Conservation (phyloP, 2,329 filamentous ascomycete species). For the Fusarium longipes region DNA sequence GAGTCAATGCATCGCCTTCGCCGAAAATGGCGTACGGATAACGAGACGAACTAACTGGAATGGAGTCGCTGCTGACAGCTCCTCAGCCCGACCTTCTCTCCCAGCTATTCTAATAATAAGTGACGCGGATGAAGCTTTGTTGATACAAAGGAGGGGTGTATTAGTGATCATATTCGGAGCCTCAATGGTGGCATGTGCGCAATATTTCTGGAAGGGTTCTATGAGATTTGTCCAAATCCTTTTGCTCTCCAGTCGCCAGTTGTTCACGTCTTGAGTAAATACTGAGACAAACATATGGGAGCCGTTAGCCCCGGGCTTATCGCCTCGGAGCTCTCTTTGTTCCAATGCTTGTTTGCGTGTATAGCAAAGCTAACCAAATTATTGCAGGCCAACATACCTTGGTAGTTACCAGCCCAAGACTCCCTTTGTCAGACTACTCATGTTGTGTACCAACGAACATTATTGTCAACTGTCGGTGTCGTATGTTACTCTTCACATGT, state of each 20-base stretch:
- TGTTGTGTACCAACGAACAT: constrained; percentile 6
- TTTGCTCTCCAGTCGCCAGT: constrained; percentile 1
- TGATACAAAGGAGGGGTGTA: constrained; percentile 20
- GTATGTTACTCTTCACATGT: constrained; percentile 20
- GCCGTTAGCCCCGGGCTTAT: constrained; percentile 13
- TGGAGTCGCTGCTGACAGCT: constrained; percentile 26
- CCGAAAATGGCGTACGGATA: constrained; percentile 40
- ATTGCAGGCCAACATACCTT: neutral
- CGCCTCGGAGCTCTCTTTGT: constrained; percentile 18
- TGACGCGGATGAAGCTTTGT: neutral
- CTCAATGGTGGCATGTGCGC: constrained; percentile 28
- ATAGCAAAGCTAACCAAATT: neutral
- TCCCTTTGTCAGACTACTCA: neutral
- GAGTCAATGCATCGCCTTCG: constrained; percentile 40
- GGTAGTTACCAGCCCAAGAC: neutral
- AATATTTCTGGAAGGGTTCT: constrained; percentile 38
- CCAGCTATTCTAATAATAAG: constrained; percentile 5
- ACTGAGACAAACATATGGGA: constrained; percentile 18
- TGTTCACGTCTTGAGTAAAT: constrained; percentile 8
- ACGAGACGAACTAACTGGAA: constrained; percentile 37
- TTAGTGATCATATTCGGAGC: constrained; percentile 18
- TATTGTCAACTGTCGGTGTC: constrained; percentile 26
- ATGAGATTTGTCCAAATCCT: neutral
- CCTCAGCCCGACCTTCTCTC: neutral
- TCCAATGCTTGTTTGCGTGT: neutral